phyloP scores from a whole-genome alignment of 2,329 filamentous ascomycete genomes.

The Ceratocystis variospora region DNA sequence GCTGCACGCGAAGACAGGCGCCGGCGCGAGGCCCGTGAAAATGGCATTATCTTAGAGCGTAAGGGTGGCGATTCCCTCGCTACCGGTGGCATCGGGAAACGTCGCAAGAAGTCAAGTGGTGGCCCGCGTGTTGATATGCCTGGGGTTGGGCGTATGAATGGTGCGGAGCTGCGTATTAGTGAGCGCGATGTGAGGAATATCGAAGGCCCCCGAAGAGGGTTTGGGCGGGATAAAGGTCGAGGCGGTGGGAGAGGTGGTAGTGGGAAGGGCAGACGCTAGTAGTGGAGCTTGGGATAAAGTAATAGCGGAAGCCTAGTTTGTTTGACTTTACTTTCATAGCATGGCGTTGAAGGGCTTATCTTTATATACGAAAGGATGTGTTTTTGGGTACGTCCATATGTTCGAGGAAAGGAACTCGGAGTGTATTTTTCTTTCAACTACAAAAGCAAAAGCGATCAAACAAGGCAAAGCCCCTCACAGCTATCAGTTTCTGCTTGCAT shows the following conservation, averaged over 20 bases:
- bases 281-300: too few relatives aligned
- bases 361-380: too few relatives aligned
- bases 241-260: slow-evolving; percentile 22
- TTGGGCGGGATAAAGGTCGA: slow-evolving; percentile 19
- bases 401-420: not conserved
- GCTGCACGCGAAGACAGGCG: slow-evolving; percentile 53
- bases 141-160: slow-evolving; percentile 63
- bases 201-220: slow-evolving; percentile 35
- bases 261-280: slow-evolving; percentile 18
- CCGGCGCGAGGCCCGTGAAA: slow-evolving; percentile 69
- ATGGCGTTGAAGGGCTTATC: not conserved
- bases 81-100: slow-evolving; percentile 25
- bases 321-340: not conserved
- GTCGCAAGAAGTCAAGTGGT: slow-evolving; percentile 27
- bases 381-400: not conserved
- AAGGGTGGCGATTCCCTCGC: slow-evolving; percentile 22
- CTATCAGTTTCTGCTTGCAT: too few relatives aligned
- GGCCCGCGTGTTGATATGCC: slow-evolving; percentile 59
- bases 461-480: too few relatives aligned
- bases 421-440: not conserved
- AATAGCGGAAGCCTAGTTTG: not conserved
- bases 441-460: too few relatives aligned
- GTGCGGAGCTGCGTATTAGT: slow-evolving; percentile 66
- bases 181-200: slow-evolving; percentile 62
- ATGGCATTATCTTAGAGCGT: slow-evolving; percentile 74